Percentiles rank a stretch among this genome's conserved stretches.
Evolutionary conservation across 495 filamentous ascomycete species (phyloP).

Genomic region (Pseudomonodictys pantanalensis): DNA sequence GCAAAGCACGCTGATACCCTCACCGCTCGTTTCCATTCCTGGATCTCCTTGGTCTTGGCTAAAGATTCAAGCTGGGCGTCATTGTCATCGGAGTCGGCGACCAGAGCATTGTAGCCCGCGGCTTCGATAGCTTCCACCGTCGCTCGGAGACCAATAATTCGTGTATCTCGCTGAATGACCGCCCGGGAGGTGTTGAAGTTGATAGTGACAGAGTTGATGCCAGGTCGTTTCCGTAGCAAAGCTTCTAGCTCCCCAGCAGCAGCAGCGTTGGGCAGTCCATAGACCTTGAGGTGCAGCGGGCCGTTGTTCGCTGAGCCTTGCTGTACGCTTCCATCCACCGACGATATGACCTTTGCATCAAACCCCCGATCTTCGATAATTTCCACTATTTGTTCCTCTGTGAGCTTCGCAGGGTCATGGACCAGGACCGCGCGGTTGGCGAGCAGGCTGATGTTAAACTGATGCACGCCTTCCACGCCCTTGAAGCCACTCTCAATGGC

Average conservation of each 20-base stretch:
- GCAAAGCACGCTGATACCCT: constrained; percentile 72
- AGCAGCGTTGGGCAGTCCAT: constrained; percentile 68
- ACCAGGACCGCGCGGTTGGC: constrained; percentile 88
- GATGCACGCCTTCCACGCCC: constrained; percentile 69
- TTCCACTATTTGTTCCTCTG: constrained; percentile 64
- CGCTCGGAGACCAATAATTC: constrained; percentile 70
- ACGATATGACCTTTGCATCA: constrained; percentile 76
- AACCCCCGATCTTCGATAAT: constrained; percentile 92
- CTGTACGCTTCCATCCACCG: constrained; percentile 46
- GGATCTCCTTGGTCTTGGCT: constrained; percentile 93
- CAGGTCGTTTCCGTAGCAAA: constrained; percentile 60
- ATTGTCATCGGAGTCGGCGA: constrained; percentile 90
- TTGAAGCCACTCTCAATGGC: constrained; percentile 83
- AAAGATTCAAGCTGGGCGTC: constrained; percentile 95
- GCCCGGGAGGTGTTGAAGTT: constrained; percentile 66
- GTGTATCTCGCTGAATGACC: constrained; percentile 65
- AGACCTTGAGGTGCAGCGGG: constrained; percentile 74
- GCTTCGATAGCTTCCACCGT: constrained; percentile 81
- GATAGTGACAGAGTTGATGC: constrained; percentile 70
- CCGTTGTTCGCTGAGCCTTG: constrained; percentile 47
- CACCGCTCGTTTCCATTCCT: constrained; percentile 84
- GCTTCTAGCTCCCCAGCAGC: constrained; percentile 71
- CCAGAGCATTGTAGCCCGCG: constrained; percentile 78
- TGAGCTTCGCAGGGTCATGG: constrained; percentile 71
- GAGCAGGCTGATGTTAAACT: constrained; percentile 90